Conservation (phyloP, 1,284 basidiomycete species). For the Marasmius fiardii region DNA sequence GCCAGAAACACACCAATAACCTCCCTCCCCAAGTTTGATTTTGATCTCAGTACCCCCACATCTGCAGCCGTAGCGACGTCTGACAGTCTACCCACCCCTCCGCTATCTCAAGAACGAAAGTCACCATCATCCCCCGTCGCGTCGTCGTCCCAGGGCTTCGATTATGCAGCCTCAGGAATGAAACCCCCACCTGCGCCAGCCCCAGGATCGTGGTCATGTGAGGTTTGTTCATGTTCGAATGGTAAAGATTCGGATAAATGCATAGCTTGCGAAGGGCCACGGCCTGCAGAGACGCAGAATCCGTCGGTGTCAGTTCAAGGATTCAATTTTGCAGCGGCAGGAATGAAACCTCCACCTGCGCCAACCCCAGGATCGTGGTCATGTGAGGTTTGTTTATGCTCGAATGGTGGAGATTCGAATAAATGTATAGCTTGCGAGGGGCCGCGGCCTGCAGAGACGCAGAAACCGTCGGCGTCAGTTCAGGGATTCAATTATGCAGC, state of each 20-base stretch:
- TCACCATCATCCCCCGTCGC: neutral
- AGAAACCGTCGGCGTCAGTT: conserved; percentile 14
- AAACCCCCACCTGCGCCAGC: conserved; percentile 19
- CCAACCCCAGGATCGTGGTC: conserved; percentile 35
- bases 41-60: conserved; percentile 2
- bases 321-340: conserved; percentile 31
- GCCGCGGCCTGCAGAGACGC: no score
- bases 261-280: conserved; percentile 39
- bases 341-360: conserved; percentile 24
- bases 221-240: conserved; percentile 39
- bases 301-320: conserved; percentile 18
- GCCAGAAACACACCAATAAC: conserved; percentile 22
- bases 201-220: conserved; percentile 43
- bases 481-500: conserved; percentile 26
- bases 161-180: conserved; percentile 31
- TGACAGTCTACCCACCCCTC: neutral
- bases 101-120: conserved; percentile 22
- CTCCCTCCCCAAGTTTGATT: conserved; percentile 11
- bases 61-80: neutral
- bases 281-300: no score
- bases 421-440: conserved; percentile 48
- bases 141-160: conserved; percentile 20
- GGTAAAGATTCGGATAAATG: conserved; percentile 40
- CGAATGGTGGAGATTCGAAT: conserved; percentile 35
- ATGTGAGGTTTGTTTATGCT: conserved; percentile 39